Evolutionary conservation across 352 stramenopile genomes (phyloP), one percentile per base, ranked within the genome.

Genomic region (Phytophthora fragariae): DNA sequence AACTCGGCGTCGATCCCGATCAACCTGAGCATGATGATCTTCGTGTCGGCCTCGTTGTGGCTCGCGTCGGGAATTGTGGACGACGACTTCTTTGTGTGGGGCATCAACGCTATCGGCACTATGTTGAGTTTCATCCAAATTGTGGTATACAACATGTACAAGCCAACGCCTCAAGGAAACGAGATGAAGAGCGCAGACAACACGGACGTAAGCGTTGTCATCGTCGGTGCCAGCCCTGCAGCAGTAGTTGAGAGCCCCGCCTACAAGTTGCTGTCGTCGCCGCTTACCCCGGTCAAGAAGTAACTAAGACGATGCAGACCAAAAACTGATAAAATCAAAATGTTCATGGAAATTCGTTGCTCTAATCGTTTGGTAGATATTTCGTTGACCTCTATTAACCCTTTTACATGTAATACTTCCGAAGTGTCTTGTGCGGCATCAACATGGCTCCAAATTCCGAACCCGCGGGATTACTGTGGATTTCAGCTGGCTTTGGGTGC

Each of bases 41-140:
- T 79, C 10, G 6, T 80, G 57, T 86, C 83, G 59, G 83, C 84
- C 35, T 70, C 55, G 2, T 49, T 91, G 14, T 92, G 83, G 85
- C 67, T 83, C 11, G 62, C 77, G 57, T 85, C 83, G 24, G 80
- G 71, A 8, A 71, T 83, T 33, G 72, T 88, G 19, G 74, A 83
- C 60, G 11, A 77, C 57, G 76, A 92, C 31, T 31, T 66, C n/a
- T 72, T 91, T 35, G 64, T 92, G 0, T 65, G 85, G 39, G 64
- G 77, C 5, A 80, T 82, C 5, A 88, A 78, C n/a, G 54, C 59
- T 5, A 63, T 90, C 41, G 79, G 78, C 21, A 55, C 81, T 7
- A 24, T 70, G n/a, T 61, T 90, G n/a, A 82, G 81, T 2, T 39
- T 55, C 53, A 58, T 84, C 29, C 83, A 92, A 59, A 68, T 89